A percentile compares a stretch with the other conserved stretches of the same genome.
Evolutionary conservation across 345 rosid species (phyloP).

Genomic region (Dipteronia sinensis): DNA sequence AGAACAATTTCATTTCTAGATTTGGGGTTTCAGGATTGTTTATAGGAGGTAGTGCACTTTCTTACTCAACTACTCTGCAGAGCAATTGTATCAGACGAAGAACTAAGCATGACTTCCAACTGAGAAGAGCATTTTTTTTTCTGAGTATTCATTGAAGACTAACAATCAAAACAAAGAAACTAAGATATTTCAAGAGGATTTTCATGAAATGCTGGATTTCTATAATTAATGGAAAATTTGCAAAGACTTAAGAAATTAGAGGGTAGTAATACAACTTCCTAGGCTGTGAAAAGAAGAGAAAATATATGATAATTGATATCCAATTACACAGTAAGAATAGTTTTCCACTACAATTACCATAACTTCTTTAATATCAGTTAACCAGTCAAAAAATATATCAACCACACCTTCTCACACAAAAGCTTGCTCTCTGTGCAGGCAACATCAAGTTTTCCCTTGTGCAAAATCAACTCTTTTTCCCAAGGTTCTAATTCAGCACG

Average conservation of each 20-base stretch:
- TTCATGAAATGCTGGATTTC: background rate
- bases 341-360: background rate
- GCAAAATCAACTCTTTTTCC: constrained; percentile 84
- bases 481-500: constrained; percentile 94
- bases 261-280: background rate
- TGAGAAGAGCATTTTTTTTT: background rate
- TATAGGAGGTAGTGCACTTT: background rate
- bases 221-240: background rate
- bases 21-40: background rate
- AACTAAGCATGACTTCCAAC: background rate
- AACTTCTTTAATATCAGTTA: background rate
- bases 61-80: background rate
- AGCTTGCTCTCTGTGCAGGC: constrained; percentile 80
- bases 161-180: background rate
- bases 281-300: background rate
- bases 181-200: background rate
- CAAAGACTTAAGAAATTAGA: background rate
- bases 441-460: constrained; percentile 89
- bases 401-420: constrained; percentile 73
- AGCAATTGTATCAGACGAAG: background rate
- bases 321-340: background rate
- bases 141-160: background rate
- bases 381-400: constrained; percentile 17
- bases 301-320: background rate
- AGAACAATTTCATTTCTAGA: background rate